phyloP scores from a whole-genome alignment of 768 basidiomycete genomes.

The Auriculariales sp. region DNA sequence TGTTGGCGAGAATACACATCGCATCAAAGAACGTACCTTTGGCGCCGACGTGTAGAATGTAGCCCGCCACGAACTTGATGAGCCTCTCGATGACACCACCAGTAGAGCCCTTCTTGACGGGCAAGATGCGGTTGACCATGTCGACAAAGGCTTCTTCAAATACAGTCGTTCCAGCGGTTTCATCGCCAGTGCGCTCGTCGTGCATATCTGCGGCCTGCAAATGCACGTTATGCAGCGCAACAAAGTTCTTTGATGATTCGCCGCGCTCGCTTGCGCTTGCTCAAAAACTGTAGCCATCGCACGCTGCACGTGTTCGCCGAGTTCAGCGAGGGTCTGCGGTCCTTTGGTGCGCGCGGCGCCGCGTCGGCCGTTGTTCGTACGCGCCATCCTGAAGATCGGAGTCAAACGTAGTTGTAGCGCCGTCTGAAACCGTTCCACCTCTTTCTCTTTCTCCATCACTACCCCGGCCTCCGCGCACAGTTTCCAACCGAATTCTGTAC shows the following conservation, averaged over 20 bases:
- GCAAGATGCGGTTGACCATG: slow-evolving; percentile 44
- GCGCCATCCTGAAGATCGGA: background rate
- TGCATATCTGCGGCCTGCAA: slow-evolving; percentile 39
- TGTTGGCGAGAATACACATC: background rate
- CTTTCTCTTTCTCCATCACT: no score
- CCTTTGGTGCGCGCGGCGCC: background rate
- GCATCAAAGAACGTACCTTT: slow-evolving; percentile 33
- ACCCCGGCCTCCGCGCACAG: no score
- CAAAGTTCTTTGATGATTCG: slow-evolving; percentile 87
- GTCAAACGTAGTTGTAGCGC: no score
- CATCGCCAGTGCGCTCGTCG: slow-evolving; percentile 51
- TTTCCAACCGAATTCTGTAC: no score
- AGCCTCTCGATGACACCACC: slow-evolving; percentile 34
- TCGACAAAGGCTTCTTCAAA: slow-evolving; percentile 56
- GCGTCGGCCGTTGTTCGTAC: background rate
- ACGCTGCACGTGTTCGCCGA: slow-evolving; percentile 2
- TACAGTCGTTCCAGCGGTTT: slow-evolving; percentile 24
- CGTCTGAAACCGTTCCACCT: no score
- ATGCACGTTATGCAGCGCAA: slow-evolving; percentile 71
- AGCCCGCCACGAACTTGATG: slow-evolving; percentile 71
- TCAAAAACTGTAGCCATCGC: slow-evolving; percentile 56
- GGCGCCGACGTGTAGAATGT: slow-evolving; percentile 59
- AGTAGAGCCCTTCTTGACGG: slow-evolving; percentile 58
- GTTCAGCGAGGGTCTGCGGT: background rate
- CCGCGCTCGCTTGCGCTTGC: slow-evolving; percentile 55